Evolutionary conservation across 2,329 filamentous ascomycete genomes (phyloP), one percentile per base, ranked within the genome.

Genomic region (Stagonosporopsis tanaceti): DNA sequence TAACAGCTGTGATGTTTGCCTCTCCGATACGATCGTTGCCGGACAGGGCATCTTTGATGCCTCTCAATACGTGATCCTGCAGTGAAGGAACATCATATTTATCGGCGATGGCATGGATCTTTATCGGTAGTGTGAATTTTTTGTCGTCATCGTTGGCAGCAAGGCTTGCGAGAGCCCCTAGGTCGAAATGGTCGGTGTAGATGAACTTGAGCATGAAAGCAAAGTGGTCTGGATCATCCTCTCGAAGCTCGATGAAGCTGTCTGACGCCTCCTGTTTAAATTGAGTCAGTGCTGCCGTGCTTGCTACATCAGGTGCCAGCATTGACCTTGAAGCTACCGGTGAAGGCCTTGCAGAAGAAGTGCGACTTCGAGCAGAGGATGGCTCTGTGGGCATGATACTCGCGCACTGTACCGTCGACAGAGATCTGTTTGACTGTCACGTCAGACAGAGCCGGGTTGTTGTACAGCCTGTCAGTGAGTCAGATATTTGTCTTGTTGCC

Each of bases 181-280:
- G 14, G 20, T 28, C 32, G 34, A 38, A 38, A 2, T 47, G 7
- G 11, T 32, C 1, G 1, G 25, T 41, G 11, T 20, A 40, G 37
- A 46, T 27, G 40, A 27, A 17, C 44, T 50, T 47, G 32, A 38
- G 32, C 15, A 28, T 22, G 15, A 47, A 28, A 15, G 17, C 24
- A 12, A 47, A 47, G 28, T 47, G 17, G 1, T 50, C 46, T 2
- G 60, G 62, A n/a, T 60, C 53, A 40, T 64, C 62, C n/a, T 63
- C 55, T 17, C 60, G 40, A 6, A 66, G 24, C 15, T 62, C 44
- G n/a, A 65, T 61, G 11, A 45, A 42, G n/a, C 44, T 24, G 2
- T 53, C 45, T 0, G 27, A 17, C 7, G 25, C 24, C 4, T 44
- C 41, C 25, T 44, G 9, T 2, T 9, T 9, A n/a, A 5, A 4